Base-by-base conservation (phyloP, 306 rosid genomes). In the Cucurbita argyrosperma region DNA sequence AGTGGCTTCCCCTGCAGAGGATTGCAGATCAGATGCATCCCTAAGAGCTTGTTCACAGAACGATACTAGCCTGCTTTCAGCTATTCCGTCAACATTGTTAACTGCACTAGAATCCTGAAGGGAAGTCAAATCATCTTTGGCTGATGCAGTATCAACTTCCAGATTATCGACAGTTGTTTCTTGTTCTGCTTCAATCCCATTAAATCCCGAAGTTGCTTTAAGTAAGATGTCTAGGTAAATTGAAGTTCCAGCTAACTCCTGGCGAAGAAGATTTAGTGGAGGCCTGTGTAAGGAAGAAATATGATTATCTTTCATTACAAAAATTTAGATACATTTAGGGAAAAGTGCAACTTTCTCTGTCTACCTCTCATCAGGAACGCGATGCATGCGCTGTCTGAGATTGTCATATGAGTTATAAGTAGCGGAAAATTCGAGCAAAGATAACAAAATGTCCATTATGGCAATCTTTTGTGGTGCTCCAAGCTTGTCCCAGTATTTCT, bases 21-120 rank as follows among this genome's bases (percentile, higher is more conserved):
- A 83, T 84, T 95, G 99, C 78, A 95, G 87, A 42, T 95, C 96
- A 72, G 99, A 95, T 79, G 96, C 99, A 85, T 89, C 99, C 83
- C 87, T 82, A 77, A 95, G 97, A 35, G 88, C 96, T 83, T 88
- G 91, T 73, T 88, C 97, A 67, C 96, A 95, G 87, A 95, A 89
- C 69, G 97, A 85, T 55, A 90, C 90, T 79, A 95, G 81, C 83
- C 90, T 91, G 80, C 81, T 96, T 85, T 91, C 99, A 59, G 96
- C 99, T 81, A 88, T 59, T 80, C 87, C 85, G 75, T 87, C 96
- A 56, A 95, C 79, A 66, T 88, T 85, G 79, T 84, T 84, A 80
- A 85, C 96, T 12, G 78, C 79, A n/a, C 80, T 83, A 61, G 89
- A 85, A 66, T 79, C 77, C 53, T 74, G 79, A 49, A 73, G 71